Base-by-base conservation (phyloP, 805 yeast genomes). In the Candida arabinofermentans region DNA sequence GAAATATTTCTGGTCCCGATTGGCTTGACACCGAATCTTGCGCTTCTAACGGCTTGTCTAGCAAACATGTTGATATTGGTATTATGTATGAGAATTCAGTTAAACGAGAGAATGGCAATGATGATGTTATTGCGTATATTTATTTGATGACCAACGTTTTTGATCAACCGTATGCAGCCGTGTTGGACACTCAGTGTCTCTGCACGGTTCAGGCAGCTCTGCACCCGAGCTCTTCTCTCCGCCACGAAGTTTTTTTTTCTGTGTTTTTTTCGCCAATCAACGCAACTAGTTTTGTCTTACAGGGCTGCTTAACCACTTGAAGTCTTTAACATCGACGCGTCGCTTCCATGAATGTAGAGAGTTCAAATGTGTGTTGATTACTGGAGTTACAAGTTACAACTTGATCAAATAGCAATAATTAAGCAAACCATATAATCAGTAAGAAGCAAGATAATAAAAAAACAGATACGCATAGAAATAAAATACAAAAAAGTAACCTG, bases 1-100 rank as follows among this genome's bases (percentile, higher is more conserved):
- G 77, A 62, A 38, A 68, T 67, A 47, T 67, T 60, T 57, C 69
- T 69, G 47, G 68, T 53, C 38, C 62, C 63, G 39, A 51, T 45
- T 35, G 59, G 55, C 43, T 50, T 58, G 44, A 52, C 42, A 39
- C 59, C 61, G 33, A 51, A 36, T 48, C 56, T 53, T 42, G 50
- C 53, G 24, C 54, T 54, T 53, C 58, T 60, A 26, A 54, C 36
- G 37, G 62, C 56, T 51, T 59, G 63, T 60, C 64, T 62, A 18
- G 64, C 63, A 43, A 61, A 61, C 66, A 61, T 62, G 5, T 29
- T 27, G 16, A 9, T 29, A 29, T 42, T 27, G 47, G 8, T 27
- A 19, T 23, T 7, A 13, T 8, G n/a, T 27, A 13, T 27, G 30
- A 6, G 14, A 8, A 27, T 27, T n/a, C n/a, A n/a, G n/a, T n/a